Evolutionary conservation across 164 flowering plant species (phyloP), one percentile per base, ranked within the genome.

Genomic region (Nelumbo lutea): DNA sequence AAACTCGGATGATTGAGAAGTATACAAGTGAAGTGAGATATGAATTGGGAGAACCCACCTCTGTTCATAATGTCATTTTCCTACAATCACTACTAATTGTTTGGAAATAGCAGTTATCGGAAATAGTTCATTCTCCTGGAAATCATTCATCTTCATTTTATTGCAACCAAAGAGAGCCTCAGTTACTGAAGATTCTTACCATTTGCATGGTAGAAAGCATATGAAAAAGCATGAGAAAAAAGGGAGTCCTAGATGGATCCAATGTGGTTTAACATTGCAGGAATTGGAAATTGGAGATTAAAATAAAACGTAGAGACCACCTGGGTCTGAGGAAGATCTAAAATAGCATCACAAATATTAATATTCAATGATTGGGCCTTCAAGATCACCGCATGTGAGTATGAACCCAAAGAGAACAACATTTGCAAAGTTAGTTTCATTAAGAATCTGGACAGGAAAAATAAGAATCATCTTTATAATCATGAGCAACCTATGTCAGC

Each of bases 281-380:
- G 57, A 53, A 43, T 51, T 41, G 45, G 6, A 5, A 46, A 42
- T 39, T 41, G 48, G 40, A 59, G n/a, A 46, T 55, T 38, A 6
- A 13, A 62, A 42, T 4, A 27, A 13, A 70, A 51, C 9, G 69
- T 5, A 46, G 67, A 2, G 42, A 5, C 4, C 64, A 90, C 98
- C 94, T 88, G 98, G 79, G 92, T 95, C 76, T 92, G 97, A 1
- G 83, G 73, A 77, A 95, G 96, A 78, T 95, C 99, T 53, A 95
- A 9, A 48, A 92, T 97, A 62, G 99, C 99, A 79, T 95, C 99
- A 75, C 98, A 92, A 76, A 95, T 92, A 76, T 95, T 97, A 62
- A 97, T 98, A 70, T 74, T 88, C 90, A 72, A 95, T 89, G 5
- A 74, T 14, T 48, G 99, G 96, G 59, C 97, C 91, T 0, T 87